A percentile compares a stretch with the other conserved stretches of the same genome.
These are phyloP conservation scores for Tulasnella sp. DNA, from an alignment of 768 basidiomycete genomes.

Conservation along the genomic window DNA sequence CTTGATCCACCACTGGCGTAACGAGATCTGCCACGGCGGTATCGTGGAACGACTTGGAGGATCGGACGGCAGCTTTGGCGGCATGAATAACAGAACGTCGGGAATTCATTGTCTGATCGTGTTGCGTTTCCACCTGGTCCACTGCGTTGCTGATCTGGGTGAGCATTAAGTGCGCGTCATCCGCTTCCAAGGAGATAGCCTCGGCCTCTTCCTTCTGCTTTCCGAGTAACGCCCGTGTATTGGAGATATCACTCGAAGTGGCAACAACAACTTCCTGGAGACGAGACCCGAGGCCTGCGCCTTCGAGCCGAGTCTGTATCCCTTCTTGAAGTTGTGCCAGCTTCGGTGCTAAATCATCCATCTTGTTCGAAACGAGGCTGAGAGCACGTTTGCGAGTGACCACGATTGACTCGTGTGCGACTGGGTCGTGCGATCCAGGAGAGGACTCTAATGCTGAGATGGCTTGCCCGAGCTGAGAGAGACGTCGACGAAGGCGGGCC, in stretches of 20 bases:
- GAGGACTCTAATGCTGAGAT: conserved; percentile 54
- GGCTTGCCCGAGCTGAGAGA: conserved; percentile 54
- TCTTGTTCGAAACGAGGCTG: conserved; percentile 43
- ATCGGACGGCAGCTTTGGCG: not conserved
- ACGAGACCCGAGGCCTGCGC: not conserved
- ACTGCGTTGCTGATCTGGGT: not conserved
- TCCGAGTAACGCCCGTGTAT: not conserved
- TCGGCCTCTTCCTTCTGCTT: not conserved
- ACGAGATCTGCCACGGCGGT: not conserved
- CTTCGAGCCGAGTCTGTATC: conserved; percentile 5
- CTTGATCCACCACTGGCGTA: not conserved
- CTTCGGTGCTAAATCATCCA: conserved; percentile 19
- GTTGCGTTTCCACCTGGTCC: not conserved
- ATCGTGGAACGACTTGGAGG: conserved; percentile 2
- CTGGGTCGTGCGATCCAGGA: conserved; percentile 45
- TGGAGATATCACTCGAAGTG: not conserved
- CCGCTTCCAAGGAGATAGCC: not conserved
- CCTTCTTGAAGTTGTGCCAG: conserved; percentile 21
- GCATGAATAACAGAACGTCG: not conserved
- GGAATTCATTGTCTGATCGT: not conserved
- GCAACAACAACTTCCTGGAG: not conserved
- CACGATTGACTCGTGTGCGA: conserved; percentile 50
- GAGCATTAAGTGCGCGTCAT: not conserved
- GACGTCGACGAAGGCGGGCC: conserved; percentile 45
- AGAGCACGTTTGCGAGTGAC: conserved; percentile 49